Conservation (phyloP, 2,329 filamentous ascomycete species). For the Penicillium sp. region DNA sequence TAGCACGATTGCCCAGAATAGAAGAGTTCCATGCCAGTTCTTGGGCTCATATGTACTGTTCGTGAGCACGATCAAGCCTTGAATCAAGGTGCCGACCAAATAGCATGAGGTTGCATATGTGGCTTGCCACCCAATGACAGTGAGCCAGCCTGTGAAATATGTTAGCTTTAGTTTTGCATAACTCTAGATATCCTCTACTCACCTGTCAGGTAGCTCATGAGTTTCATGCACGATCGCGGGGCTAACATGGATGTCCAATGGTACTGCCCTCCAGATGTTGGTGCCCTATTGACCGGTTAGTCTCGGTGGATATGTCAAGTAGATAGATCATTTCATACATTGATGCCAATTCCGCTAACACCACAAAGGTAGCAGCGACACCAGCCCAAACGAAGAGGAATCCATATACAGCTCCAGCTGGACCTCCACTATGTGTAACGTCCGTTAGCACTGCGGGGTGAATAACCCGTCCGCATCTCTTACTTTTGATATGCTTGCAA, state of each 20-base stretch:
- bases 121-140: conserved; percentile 44
- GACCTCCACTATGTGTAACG: conserved; percentile 29
- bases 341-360: conserved; percentile 34
- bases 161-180: not conserved
- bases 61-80: conserved; percentile 40
- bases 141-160: conserved; percentile 36
- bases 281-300: conserved; percentile 22
- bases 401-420: conserved; percentile 33
- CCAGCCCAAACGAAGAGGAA: conserved; percentile 35
- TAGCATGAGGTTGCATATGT: conserved; percentile 37
- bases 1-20: conserved; percentile 45
- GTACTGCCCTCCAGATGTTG: conserved; percentile 39
- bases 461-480: not conserved
- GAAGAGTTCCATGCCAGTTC: conserved; percentile 51
- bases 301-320: not conserved
- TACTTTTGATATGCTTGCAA: conserved; percentile 23
- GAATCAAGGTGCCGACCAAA: conserved; percentile 35
- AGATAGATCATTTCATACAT: conserved; percentile 21
- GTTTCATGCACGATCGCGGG: conserved; percentile 31
- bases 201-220: conserved; percentile 41
- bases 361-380: conserved; percentile 24
- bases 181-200: not conserved
- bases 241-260: conserved; percentile 45
- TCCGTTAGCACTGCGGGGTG: conserved; percentile 3
- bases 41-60: conserved; percentile 36